Evolutionary conservation across 2,329 filamentous ascomycete species (phyloP).

Genomic region (Aureobasidium sp.): DNA sequence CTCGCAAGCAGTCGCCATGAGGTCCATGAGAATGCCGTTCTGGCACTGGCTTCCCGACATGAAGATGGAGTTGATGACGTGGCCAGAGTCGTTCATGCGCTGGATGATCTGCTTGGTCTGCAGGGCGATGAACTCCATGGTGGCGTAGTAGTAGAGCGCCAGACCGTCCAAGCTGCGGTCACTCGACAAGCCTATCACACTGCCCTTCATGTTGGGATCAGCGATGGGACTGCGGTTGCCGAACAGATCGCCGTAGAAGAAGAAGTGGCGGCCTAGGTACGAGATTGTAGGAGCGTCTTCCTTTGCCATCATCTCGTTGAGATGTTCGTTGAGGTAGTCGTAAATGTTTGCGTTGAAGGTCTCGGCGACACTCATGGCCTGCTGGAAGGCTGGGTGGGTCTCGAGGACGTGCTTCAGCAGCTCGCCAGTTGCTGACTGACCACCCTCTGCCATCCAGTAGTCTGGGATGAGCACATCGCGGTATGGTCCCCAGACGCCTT

Average conservation of each 20-base stretch:
- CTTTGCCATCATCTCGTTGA: constrained; percentile 67
- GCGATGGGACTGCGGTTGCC: constrained; percentile 93
- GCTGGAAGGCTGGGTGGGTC: constrained; percentile 83
- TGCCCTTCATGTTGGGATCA: constrained; percentile 86
- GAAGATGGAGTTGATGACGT: constrained; percentile 87
- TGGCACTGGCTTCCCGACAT: constrained; percentile 99
- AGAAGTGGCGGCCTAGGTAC: constrained; percentile 86
- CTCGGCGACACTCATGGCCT: constrained; percentile 71
- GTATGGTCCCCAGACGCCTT: constrained; percentile 96
- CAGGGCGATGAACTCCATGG: constrained; percentile 96
- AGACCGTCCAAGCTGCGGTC: constrained; percentile 84
- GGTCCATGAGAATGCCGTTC: constrained; percentile 83
- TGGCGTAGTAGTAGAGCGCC: constrained; percentile 87
- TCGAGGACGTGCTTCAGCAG: constrained; percentile 90
- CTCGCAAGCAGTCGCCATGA: constrained; percentile 82
- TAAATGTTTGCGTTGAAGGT: constrained; percentile 85
- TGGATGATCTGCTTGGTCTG: constrained; percentile 95
- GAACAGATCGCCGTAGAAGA: constrained; percentile 98
- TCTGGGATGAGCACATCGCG: constrained; percentile 84
- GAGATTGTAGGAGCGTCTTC: constrained; percentile 67
- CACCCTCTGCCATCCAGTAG: constrained; percentile 96
- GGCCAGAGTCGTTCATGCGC: constrained; percentile 84
- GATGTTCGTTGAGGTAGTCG: constrained; percentile 85
- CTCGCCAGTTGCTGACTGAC: constrained; percentile 93
- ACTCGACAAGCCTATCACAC: constrained; percentile 76